A percentile compares a stretch with the other conserved stretches of the same genome.
Evolutionary conservation across 148 eudicot species (phyloP).

Genomic region (Rhododendron williamsianum): DNA sequence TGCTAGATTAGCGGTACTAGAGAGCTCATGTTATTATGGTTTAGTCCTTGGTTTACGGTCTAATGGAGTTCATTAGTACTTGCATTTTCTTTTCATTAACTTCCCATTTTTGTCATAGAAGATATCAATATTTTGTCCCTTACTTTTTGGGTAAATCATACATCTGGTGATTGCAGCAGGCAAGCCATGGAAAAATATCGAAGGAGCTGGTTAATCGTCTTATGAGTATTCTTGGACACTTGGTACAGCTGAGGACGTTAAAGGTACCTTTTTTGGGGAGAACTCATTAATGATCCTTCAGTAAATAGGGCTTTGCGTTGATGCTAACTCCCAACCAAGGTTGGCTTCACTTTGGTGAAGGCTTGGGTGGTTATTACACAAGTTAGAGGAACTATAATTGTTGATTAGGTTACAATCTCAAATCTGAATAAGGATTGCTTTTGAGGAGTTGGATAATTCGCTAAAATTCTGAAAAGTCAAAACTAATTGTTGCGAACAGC

Average conservation of each 20-base stretch:
- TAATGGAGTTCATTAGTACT: neutral
- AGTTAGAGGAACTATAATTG: neutral
- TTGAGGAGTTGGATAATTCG: neutral
- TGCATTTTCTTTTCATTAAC: neutral
- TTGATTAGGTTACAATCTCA: neutral
- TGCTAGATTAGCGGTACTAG: slow-evolving; percentile 78
- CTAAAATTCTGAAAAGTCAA: neutral
- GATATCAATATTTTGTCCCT: slow-evolving; percentile 6
- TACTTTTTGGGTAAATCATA: neutral
- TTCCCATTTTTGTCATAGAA: neutral
- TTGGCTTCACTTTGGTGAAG: neutral
- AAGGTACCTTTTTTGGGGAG: slow-evolving; percentile 44
- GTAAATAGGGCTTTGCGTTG: neutral
- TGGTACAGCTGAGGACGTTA: slow-evolving; percentile 75
- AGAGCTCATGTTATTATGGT: slow-evolving; percentile 6
- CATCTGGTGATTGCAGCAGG: slow-evolving; percentile 50
- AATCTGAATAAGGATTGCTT: neutral
- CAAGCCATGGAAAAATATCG: slow-evolving; percentile 69
- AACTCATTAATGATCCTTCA: neutral
- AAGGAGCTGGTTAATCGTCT: slow-evolving; percentile 78
- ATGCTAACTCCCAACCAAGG: neutral
- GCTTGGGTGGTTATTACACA: neutral
- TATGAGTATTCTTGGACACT: slow-evolving; percentile 87
- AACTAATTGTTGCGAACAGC: neutral
- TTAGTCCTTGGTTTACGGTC: neutral